phyloP scores from a whole-genome alignment of 805 yeast species.

The Starmerella floricola region DNA sequence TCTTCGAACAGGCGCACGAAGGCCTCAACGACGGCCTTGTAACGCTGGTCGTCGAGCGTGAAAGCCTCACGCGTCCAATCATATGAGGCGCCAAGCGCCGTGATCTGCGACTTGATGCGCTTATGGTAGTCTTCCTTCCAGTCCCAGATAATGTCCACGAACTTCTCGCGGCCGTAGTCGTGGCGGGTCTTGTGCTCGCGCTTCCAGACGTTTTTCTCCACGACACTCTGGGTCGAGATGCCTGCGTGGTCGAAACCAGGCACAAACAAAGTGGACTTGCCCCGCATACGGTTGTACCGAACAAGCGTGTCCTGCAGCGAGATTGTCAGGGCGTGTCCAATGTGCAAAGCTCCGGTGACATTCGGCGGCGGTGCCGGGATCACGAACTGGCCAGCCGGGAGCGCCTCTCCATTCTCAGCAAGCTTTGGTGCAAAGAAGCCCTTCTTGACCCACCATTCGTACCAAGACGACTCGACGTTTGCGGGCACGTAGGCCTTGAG shows the following conservation, averaged over 20 bases:
- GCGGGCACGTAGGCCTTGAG: slow-evolving; percentile 88
- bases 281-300: slow-evolving; percentile 93
- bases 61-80: slow-evolving; percentile 94
- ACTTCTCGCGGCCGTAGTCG: slow-evolving; percentile 86
- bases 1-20: slow-evolving; percentile 87
- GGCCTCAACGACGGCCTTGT: slow-evolving; percentile 77
- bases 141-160: slow-evolving; percentile 84
- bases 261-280: slow-evolving; percentile 79
- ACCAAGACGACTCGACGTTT: slow-evolving; percentile 94
- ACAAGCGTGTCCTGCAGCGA: slow-evolving; percentile 88
- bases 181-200: slow-evolving; percentile 81
- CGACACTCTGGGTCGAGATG: slow-evolving; percentile 96
- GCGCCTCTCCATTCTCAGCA: slow-evolving; percentile 55
- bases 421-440: slow-evolving; percentile 84
- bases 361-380: slow-evolving; percentile 99
- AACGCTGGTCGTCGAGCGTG: slow-evolving; percentile 69
- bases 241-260: slow-evolving; percentile 99
- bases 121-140: slow-evolving; percentile 93
- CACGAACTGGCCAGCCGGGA: slow-evolving; percentile 73
- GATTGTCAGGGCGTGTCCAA: slow-evolving; percentile 95
- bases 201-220: slow-evolving; percentile 90
- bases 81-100: slow-evolving; percentile 87
- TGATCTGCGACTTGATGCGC: slow-evolving; percentile 73
- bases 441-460: slow-evolving; percentile 88
- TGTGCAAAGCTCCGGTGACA: slow-evolving; percentile 96